These are phyloP conservation scores for Staphylotrichum tortipilum DNA, from an alignment of 495 filamentous ascomycete genomes.

Conservation along the genomic window DNA sequence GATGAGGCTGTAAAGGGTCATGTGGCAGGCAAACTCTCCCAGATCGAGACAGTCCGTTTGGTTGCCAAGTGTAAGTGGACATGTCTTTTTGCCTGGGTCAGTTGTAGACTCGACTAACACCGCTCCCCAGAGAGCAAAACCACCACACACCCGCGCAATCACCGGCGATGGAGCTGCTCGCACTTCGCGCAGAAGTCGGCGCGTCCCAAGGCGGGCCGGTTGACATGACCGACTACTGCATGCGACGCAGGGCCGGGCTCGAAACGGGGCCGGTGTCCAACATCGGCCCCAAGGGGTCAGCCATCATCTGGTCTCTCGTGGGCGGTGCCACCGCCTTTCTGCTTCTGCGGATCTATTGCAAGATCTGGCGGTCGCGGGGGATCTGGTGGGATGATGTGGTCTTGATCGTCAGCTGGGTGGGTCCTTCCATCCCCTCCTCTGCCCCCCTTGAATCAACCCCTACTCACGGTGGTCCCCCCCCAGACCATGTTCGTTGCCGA, in stretches of 20 bases:
- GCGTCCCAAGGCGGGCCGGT: too few relatives aligned
- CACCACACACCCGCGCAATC: too few relatives aligned
- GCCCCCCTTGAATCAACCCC: neutral
- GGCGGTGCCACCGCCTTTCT: slow-evolving; percentile 15
- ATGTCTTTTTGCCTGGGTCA: too few relatives aligned
- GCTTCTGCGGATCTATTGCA: slow-evolving; percentile 24
- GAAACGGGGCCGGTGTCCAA: neutral
- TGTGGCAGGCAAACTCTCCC: too few relatives aligned
- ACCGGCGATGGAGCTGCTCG: too few relatives aligned
- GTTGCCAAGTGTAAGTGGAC: too few relatives aligned
- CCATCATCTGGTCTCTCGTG: slow-evolving; percentile 14
- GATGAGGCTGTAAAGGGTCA: too few relatives aligned
- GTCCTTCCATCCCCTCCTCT: neutral
- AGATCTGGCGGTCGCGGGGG: slow-evolving; percentile 14
- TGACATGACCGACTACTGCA: neutral
- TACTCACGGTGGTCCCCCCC: too few relatives aligned
- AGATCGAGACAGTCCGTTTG: too few relatives aligned
- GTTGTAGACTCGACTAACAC: too few relatives aligned
- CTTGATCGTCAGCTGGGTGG: slow-evolving; percentile 18
- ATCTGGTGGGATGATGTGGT: slow-evolving; percentile 28
- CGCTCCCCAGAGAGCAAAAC: too few relatives aligned
- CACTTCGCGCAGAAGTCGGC: too few relatives aligned
- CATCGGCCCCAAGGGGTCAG: slow-evolving; percentile 4
- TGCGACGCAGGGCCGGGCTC: neutral
- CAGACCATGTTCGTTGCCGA: slow-evolving; percentile 9